These are phyloP conservation scores for Bimuria novae-zelandiae DNA, from an alignment of 2,329 filamentous ascomycete genomes.

Conservation along the genomic window DNA sequence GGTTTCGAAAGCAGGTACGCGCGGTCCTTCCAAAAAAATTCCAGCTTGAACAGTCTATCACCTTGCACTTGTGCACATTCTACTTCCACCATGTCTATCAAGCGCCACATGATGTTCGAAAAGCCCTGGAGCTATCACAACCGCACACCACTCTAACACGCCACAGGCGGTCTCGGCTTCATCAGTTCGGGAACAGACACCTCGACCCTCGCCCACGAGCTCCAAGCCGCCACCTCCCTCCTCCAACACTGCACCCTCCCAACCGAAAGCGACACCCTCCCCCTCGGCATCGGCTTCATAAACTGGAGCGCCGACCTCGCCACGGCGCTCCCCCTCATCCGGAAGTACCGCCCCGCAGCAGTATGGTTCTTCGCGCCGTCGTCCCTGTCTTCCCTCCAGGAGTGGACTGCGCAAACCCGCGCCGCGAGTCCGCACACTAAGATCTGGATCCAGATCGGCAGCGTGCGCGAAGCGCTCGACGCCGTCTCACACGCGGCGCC, in stretches of 20 bases:
- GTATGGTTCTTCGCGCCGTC: conserved; percentile 67
- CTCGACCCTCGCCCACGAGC: conserved; percentile 36
- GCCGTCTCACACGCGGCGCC: conserved; percentile 53
- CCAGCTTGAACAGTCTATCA: not conserved
- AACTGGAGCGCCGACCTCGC: conserved; percentile 56
- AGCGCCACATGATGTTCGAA: too few relatives aligned
- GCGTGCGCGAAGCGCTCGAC: conserved; percentile 59
- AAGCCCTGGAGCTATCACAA: too few relatives aligned
- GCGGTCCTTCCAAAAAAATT: too few relatives aligned
- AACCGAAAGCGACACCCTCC: conserved; percentile 40
- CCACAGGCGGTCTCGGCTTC: conserved; percentile 53
- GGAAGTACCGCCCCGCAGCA: conserved; percentile 59
- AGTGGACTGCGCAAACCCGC: conserved; percentile 39
- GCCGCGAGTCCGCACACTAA: conserved; percentile 45
- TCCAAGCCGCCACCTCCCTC: conserved; percentile 33
- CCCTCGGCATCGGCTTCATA: conserved; percentile 67
- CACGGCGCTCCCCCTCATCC: conserved; percentile 56
- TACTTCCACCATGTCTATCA: not conserved
- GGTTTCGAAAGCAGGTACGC: conserved; percentile 59
- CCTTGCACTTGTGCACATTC: not conserved
- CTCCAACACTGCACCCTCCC: conserved; percentile 12
- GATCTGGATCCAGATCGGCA: conserved; percentile 67
- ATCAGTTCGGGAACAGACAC: conserved; percentile 51
- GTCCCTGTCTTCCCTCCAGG: conserved; percentile 37
- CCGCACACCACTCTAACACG: not conserved